A percentile compares a stretch with the other conserved stretches of the same genome.
phyloP scores from a whole-genome alignment of 768 basidiomycete species.

The Hydnomerulius pinastri region DNA sequence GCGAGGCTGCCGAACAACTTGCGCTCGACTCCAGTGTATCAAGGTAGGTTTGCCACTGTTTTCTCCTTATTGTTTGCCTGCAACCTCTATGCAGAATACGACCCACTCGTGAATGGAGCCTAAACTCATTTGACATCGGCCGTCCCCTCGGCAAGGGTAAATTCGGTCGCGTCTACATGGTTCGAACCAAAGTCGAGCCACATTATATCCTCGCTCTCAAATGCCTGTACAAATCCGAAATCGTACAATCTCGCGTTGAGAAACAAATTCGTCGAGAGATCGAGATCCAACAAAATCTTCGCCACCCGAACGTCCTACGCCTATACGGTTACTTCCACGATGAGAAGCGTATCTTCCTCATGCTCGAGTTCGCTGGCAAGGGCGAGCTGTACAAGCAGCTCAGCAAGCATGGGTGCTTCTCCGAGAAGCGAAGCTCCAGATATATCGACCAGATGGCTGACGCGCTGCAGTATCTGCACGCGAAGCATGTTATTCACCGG shows the following conservation, averaged over 20 bases:
- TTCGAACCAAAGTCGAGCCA: conserved; percentile 85
- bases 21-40: conserved; percentile 84
- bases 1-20: conserved; percentile 77
- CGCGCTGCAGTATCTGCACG: conserved; percentile 87
- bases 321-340: conserved; percentile 99
- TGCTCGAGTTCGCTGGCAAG: conserved; percentile 97
- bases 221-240: conserved; percentile 95
- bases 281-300: conserved; percentile 95
- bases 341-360: conserved; percentile 94
- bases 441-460: conserved; percentile 99
- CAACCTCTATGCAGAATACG: conserved; percentile 45
- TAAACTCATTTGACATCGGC: conserved; percentile 91
- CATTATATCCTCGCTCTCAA: conserved; percentile 96
- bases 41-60: conserved; percentile 42
- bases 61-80: neutral
- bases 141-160: conserved; percentile 98
- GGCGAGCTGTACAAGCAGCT: conserved; percentile 98
- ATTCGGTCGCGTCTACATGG: conserved; percentile 99
- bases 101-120: conserved; percentile 83
- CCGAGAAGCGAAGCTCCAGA: conserved; percentile 82
- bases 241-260: conserved; percentile 88
- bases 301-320: conserved; percentile 92
- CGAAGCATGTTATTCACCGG: conserved; percentile 96
- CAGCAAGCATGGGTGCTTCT: conserved; percentile 81
- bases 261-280: conserved; percentile 98